These are phyloP conservation scores for Exsudoporus frostii DNA, from an alignment of 768 basidiomycete species.

Conservation along the genomic window DNA sequence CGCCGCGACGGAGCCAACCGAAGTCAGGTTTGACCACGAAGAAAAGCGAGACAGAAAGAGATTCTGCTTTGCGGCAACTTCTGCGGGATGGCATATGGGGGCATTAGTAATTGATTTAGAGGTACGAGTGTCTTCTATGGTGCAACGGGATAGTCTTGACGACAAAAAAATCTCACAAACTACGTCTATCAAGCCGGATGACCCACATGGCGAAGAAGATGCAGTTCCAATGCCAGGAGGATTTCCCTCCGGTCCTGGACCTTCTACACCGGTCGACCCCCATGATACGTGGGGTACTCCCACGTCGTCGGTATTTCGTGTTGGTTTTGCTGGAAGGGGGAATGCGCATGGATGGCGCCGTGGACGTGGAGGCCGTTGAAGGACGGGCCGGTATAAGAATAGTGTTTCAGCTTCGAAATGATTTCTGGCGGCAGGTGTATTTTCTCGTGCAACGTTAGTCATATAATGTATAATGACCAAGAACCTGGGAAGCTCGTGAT, in stretches of 20 bases:
- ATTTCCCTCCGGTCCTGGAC: slow-evolving; percentile 21
- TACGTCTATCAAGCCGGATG: slow-evolving; percentile 23
- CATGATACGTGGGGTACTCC: slow-evolving; percentile 18
- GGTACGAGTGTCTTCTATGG: slow-evolving; percentile 35
- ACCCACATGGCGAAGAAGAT: slow-evolving; percentile 37
- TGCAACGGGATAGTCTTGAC: neutral
- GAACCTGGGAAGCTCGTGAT: slow-evolving; percentile 10
- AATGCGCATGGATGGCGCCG: slow-evolving; percentile 23
- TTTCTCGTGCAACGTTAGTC: slow-evolving; percentile 15
- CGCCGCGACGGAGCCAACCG: slow-evolving; percentile 55
- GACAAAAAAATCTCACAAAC: neutral
- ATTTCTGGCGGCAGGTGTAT: neutral
- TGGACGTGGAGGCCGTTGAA: slow-evolving; percentile 18
- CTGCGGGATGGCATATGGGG: slow-evolving; percentile 90
- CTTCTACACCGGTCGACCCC: slow-evolving; percentile 11
- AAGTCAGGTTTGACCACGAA: slow-evolving; percentile 70
- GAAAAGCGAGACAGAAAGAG: slow-evolving; percentile 46
- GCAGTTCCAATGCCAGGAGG: slow-evolving; percentile 33
- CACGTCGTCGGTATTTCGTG: slow-evolving; percentile 38
- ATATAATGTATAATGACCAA: slow-evolving; percentile 9
- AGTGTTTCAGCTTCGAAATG: neutral
- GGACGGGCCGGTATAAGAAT: slow-evolving; percentile 9
- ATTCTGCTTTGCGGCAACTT: slow-evolving; percentile 79
- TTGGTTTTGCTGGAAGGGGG: slow-evolving; percentile 62
- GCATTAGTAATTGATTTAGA: slow-evolving; percentile 85